phyloP scores from a whole-genome alignment of 805 yeast genomes.

The Barnettozyma pratensis region DNA sequence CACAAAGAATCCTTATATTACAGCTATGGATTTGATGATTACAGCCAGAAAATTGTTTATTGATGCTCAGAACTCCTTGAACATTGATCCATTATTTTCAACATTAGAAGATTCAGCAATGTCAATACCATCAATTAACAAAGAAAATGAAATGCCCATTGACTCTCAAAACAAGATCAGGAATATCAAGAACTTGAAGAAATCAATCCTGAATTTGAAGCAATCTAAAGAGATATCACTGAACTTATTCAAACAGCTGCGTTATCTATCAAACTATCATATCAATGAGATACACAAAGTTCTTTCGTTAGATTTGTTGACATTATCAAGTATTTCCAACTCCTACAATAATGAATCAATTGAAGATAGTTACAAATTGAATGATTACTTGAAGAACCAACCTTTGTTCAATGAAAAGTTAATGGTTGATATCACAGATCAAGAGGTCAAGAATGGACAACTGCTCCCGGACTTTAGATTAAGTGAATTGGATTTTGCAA shows the following conservation, averaged over 20 bases:
- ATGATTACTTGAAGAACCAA: constrained; percentile 24
- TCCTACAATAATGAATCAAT: constrained; percentile 15
- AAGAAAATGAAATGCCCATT: neutral
- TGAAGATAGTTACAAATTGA: constrained; percentile 20
- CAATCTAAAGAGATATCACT: constrained; percentile 19
- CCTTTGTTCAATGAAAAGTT: constrained; percentile 24
- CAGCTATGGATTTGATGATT: constrained; percentile 26
- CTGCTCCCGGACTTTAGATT: constrained; percentile 17
- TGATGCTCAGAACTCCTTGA: constrained; percentile 28
- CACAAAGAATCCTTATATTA: constrained; percentile 18
- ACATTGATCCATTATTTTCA: constrained; percentile 43
- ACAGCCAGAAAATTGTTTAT: constrained; percentile 26
- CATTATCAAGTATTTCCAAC: constrained; percentile 24
- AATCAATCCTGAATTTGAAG: constrained; percentile 18
- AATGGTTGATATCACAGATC: constrained; percentile 16
- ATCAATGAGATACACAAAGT: constrained; percentile 23
- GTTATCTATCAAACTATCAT: constrained; percentile 24
- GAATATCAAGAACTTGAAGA: constrained; percentile 19
- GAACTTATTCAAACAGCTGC: constrained; percentile 14
- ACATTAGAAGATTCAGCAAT: constrained; percentile 46
- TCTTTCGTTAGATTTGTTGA: constrained; percentile 19
- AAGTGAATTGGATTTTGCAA: constrained; percentile 1
- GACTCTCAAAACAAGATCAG: constrained; percentile 11
- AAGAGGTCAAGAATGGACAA: constrained; percentile 3
- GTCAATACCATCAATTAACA: constrained; percentile 35